Evolutionary conservation across 1,284 basidiomycete genomes (phyloP), one percentile per base, ranked within the genome.

Genomic region (Malassezia japonica): DNA sequence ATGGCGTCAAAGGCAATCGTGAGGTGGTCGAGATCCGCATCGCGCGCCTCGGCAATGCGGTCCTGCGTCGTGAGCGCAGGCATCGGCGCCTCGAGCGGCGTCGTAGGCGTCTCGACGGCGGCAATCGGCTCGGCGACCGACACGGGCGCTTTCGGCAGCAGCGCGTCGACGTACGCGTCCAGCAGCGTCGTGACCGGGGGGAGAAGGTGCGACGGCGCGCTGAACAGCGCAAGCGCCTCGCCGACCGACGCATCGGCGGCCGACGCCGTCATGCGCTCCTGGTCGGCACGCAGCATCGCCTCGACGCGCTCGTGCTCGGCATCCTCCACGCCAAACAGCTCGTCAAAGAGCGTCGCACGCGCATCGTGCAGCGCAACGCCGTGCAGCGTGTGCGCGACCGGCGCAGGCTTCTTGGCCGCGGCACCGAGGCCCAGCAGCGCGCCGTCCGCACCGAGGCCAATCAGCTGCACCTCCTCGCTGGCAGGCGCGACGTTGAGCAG

Each of bases 171-270:
- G 61, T 90, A 76, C 15, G 82, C 76, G 29, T 85, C 82, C 69
- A 86, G 91, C 35, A 92, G 73, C 42, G 78, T 76, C 42, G 83
- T 79, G 49, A 90, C 76, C 4, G 87, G 82, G 13, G 88, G 87
- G 62, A 87, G 78, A 41, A 87, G 79, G 74, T 90, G 85, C 25
- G 84, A 80, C 4, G 88, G 84, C 3, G 79, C 80, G 56, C 83
- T 80, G 65, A 89, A 85, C 37, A 83, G 74, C 49, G 76, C 75
- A 9, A 68, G 62, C 78, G 58, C 51, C 3, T 53, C 59, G 8
- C 59, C 46, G 1, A 52, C 56, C 4, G 39, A 41, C 6, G 23
- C 46, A 16, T 45, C 46, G 31, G 13, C 27, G 33, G n/a, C 41
- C 33, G 13, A 21, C 18, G 3, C 33, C 27, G 33, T 48, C 52